phyloP scores from a whole-genome alignment of 106 monocot species.

The Narthecium ossifragum region DNA sequence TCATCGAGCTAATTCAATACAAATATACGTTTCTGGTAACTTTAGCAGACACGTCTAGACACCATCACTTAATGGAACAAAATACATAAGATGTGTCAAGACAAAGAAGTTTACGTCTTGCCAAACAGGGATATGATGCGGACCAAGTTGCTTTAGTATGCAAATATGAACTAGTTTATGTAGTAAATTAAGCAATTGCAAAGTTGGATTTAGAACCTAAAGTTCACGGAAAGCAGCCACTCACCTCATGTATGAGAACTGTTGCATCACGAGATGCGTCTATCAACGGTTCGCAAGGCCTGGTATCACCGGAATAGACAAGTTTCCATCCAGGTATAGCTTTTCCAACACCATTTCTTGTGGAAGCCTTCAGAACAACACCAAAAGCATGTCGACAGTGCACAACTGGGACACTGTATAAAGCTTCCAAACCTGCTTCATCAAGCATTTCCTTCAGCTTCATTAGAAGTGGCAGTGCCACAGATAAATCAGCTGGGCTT shows the following conservation, averaged over 20 bases:
- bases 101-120: neutral
- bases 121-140: neutral
- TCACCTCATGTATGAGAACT: conserved; percentile 94
- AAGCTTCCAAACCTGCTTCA: conserved; percentile 59
- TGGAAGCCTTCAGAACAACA: conserved; percentile 59
- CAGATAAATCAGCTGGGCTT: conserved; percentile 38
- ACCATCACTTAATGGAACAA: neutral
- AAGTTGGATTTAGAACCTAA: neutral
- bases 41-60: neutral
- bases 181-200: neutral
- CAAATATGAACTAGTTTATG: neutral
- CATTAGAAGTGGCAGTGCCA: conserved; percentile 29
- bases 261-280: conserved; percentile 82
- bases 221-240: neutral
- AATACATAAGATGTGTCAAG: neutral
- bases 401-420: conserved; percentile 86
- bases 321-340: conserved; percentile 88
- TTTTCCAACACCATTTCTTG: conserved; percentile 46
- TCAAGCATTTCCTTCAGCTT: conserved; percentile 46
- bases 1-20: too few relatives aligned
- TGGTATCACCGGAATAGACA: conserved; percentile 96
- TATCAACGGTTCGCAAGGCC: conserved; percentile 77
- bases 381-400: conserved; percentile 98
- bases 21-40: neutral
- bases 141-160: neutral